A percentile compares a stretch with the other conserved stretches of the same genome.
Conservation (phyloP, 2,329 filamentous ascomycete genomes). For the Aciculosporium take region DNA sequence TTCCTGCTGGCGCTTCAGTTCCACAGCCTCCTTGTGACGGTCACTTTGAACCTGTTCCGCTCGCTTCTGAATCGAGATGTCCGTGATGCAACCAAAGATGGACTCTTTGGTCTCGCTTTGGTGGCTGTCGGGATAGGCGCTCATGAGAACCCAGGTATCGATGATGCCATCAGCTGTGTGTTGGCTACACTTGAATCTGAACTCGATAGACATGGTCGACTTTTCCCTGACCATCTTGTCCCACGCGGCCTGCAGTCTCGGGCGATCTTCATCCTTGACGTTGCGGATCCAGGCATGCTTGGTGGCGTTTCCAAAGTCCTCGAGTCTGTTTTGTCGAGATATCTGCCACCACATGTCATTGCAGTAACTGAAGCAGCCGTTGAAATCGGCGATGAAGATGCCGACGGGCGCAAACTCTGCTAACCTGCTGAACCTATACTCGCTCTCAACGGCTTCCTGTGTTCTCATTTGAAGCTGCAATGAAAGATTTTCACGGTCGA, state of each 20-base stretch:
- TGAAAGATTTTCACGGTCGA: conserved; percentile 5
- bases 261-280: conserved; percentile 51
- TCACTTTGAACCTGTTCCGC: conserved; percentile 43
- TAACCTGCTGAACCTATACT: conserved; percentile 55
- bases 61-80: conserved; percentile 75
- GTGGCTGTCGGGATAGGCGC: conserved; percentile 57
- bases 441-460: conserved; percentile 6
- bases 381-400: conserved; percentile 63
- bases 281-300: conserved; percentile 51
- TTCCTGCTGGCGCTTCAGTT: conserved; percentile 57
- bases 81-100: conserved; percentile 66
- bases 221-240: conserved; percentile 36
- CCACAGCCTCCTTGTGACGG: conserved; percentile 64
- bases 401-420: conserved; percentile 72
- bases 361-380: conserved; percentile 49
- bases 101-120: conserved; percentile 50
- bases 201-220: conserved; percentile 52
- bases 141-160: conserved; percentile 66
- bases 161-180: conserved; percentile 42
- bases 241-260: conserved; percentile 46
- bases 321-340: conserved; percentile 46
- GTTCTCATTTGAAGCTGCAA: conserved; percentile 6
- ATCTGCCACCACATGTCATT: conserved; percentile 59
- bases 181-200: conserved; percentile 57
- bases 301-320: conserved; percentile 34